Base-by-base conservation (phyloP, 78 protist species). In the Anaeramoeba ignava region DNA sequence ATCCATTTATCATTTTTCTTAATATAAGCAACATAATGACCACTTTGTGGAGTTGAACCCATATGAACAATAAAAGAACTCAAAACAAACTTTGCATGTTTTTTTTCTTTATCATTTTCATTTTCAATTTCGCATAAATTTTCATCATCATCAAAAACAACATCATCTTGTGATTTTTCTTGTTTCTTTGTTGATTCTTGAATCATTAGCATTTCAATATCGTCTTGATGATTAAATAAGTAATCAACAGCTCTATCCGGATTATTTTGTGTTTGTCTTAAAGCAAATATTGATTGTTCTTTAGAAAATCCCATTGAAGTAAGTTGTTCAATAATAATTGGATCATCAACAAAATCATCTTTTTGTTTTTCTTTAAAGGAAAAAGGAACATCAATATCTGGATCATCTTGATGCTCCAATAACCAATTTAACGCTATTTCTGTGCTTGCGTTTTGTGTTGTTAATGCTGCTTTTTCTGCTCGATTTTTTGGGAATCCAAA, bases 401-500 rank as follows among this genome's bases (percentile, higher is more conserved):
- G 39, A 81, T 90, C 92, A 27, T 84, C 88, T 83, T 81, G 27
- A 42, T 88, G 92, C 39, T 2, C 88, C 27, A 85, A 82, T 2
- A 87, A 3, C 92, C 92, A 90, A 37, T 90, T 68, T 81, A 85
- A 80, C 2, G 91, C 91, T 23, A 88, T 33, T 23, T 81, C 91
- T 34, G 38, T 87, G 42, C 81, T 80, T 2, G 81, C 37, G 82
- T 90, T 84, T 38, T 36, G 8, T 31, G 8, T 41, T n/a, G 78
- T 38, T 68, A 40, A 31, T 67, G 33, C 17, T n/a, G 87, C 81
- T 36, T n/a, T 1, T 37, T 78, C 27, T 81, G 81, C 41, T 38
- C 85, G 41, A 33, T 33, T 31, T 27, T 17, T n/a, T 3, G 90
- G 86, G 88, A 93, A 87, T 36, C 91, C 94, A 93, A 93, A 91